A percentile compares a stretch with the other conserved stretches of the same genome.
Evolutionary conservation across 208 protist species (phyloP).

Genomic region (Leishmania lainsoni): DNA sequence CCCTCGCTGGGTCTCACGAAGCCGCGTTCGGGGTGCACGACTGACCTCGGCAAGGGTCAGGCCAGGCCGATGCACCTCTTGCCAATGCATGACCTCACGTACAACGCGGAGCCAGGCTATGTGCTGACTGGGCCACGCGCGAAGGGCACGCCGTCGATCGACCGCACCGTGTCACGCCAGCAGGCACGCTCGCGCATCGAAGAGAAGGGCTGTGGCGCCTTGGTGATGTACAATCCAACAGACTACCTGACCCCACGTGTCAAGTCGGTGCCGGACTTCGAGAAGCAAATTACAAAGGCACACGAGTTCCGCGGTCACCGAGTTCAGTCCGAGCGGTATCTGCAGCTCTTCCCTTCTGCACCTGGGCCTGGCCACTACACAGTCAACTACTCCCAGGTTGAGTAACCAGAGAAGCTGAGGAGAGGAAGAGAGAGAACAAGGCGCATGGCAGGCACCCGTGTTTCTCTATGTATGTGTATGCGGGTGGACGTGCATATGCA

Average conservation of each 20-base stretch:
- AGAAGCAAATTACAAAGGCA: constrained; percentile 86
- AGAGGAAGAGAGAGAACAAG: not conserved
- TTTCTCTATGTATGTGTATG: not conserved
- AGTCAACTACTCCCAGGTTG: constrained; percentile 54
- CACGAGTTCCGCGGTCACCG: constrained; percentile 80
- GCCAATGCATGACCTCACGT: constrained; percentile 60
- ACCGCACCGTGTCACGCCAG: constrained; percentile 51
- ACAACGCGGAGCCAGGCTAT: constrained; percentile 51
- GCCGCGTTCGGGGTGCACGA: constrained; percentile 41
- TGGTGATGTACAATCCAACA: constrained; percentile 46
- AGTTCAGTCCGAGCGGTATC: constrained; percentile 74
- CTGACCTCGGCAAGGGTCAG: constrained; percentile 48
- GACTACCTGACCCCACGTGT: constrained; percentile 46
- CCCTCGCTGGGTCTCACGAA: constrained; percentile 62
- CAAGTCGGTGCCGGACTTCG: constrained; percentile 76
- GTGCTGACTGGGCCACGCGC: constrained; percentile 51
- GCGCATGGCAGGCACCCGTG: not conserved
- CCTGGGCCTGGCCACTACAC: constrained; percentile 76
- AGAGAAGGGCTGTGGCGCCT: constrained; percentile 56
- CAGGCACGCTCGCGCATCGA: constrained; percentile 41
- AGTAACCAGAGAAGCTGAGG: constrained; percentile 22
- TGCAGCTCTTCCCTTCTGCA: constrained; percentile 56
- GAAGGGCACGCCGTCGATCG: constrained; percentile 67
- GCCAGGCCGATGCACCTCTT: constrained; percentile 32
- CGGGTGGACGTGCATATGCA: not conserved